These are phyloP conservation scores for Paecilomyces formosus DNA, from an alignment of 2,329 filamentous ascomycete species.

Conservation along the genomic window DNA sequence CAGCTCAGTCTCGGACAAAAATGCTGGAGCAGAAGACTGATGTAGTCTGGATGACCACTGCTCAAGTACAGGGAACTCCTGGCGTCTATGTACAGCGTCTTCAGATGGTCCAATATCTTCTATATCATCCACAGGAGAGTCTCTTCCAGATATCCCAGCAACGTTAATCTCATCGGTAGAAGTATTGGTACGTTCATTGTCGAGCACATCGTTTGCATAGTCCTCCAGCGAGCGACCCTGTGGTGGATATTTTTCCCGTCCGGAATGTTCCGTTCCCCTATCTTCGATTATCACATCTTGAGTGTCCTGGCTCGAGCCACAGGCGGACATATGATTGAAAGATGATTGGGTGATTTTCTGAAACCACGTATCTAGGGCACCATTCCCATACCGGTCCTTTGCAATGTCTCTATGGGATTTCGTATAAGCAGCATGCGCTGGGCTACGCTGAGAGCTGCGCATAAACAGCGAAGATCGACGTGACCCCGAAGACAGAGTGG, in stretches of 20 bases:
- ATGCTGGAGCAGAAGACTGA: slow-evolving; percentile 4
- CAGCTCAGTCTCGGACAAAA: slow-evolving; percentile 15
- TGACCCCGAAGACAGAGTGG: slow-evolving; percentile 4
- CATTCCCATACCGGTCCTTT: slow-evolving; percentile 15
- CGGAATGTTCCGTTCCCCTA: neutral
- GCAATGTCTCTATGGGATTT: slow-evolving; percentile 12
- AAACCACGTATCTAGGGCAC: slow-evolving; percentile 26
- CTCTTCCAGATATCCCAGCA: neutral
- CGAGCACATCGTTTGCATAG: neutral
- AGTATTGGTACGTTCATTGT: neutral
- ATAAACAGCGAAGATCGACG: slow-evolving; percentile 2
- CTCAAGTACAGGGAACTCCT: slow-evolving; percentile 15
- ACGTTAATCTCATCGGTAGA: neutral
- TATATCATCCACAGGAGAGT: neutral
- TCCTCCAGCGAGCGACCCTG: neutral
- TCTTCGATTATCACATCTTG: neutral
- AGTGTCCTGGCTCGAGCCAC: neutral
- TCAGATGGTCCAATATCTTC: neutral
- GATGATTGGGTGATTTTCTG: slow-evolving; percentile 5
- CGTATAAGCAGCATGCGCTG: neutral
- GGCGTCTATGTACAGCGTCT: slow-evolving; percentile 4
- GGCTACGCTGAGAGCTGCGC: slow-evolving; percentile 3
- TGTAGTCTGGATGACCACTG: slow-evolving; percentile 17
- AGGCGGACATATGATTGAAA: neutral
- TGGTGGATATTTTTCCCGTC: neutral